Evolutionary conservation across 257 asterid genomes (phyloP).

Genomic region (Capsicum pubescens): DNA sequence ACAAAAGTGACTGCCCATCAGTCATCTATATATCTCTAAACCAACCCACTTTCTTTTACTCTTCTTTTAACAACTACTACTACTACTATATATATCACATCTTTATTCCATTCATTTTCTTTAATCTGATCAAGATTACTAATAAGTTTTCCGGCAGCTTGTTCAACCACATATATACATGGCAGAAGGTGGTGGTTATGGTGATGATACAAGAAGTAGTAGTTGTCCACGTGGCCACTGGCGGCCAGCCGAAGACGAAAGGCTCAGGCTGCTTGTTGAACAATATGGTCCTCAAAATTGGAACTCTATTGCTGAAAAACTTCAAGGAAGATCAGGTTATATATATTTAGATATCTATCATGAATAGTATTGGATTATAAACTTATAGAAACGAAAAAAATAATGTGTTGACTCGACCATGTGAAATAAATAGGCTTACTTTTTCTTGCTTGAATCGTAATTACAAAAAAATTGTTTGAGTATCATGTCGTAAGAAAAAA

Average conservation of each 20-base stretch:
- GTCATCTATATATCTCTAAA: constrained; percentile 34
- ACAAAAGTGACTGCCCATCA: constrained; percentile 55
- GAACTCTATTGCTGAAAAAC: constrained; percentile 96
- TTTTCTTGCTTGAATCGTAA: background rate
- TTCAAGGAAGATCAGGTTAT: constrained; percentile 93
- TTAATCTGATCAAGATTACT: constrained; percentile 1
- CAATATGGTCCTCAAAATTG: constrained; percentile 92
- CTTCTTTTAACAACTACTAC: constrained; percentile 23
- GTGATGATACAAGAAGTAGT: constrained; percentile 62
- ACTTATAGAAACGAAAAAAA: background rate
- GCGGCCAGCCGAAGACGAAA: constrained; percentile 94
- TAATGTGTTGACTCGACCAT: background rate
- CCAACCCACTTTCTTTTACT: constrained; percentile 46
- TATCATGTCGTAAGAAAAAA: background rate
- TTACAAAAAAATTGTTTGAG: background rate
- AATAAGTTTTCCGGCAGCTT: background rate
- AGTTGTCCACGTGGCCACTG: constrained; percentile 90
- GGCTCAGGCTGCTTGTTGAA: constrained; percentile 75
- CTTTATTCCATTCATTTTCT: constrained; percentile 28
- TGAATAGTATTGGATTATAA: background rate
- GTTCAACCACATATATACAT: constrained; percentile 40
- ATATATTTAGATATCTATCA: too few relatives aligned
- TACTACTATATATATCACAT: constrained; percentile 18
- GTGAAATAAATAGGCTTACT: background rate
- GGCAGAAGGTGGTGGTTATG: constrained; percentile 46